Conservation (phyloP, 2,329 filamentous ascomycete genomes). For the Calonectria ilicicola region DNA sequence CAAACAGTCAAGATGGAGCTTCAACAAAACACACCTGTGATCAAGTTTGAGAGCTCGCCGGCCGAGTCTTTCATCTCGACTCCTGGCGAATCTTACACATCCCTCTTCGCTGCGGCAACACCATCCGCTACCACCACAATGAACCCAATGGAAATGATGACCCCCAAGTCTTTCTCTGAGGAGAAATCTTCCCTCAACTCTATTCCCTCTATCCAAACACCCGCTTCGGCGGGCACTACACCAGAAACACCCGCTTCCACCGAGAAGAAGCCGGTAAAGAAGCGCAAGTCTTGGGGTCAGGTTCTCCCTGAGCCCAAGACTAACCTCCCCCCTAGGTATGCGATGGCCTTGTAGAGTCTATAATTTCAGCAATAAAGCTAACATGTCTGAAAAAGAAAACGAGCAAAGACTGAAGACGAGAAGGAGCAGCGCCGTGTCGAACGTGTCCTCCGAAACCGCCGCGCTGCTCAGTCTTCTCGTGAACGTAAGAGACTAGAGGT, state of each 20-base stretch:
- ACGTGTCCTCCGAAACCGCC: conserved; percentile 94
- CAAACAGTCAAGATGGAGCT: conserved; percentile 53
- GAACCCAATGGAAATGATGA: conserved; percentile 63
- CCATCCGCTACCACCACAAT: conserved; percentile 49
- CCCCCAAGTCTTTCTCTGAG: conserved; percentile 55
- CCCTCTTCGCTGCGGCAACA: conserved; percentile 57
- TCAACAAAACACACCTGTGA: conserved; percentile 54
- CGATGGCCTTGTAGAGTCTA: background rate
- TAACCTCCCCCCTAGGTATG: conserved; percentile 88
- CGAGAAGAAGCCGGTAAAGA: conserved; percentile 84
- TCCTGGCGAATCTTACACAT: conserved; percentile 61
- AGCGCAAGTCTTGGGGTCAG: conserved; percentile 99
- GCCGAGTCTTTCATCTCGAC: conserved; percentile 66
- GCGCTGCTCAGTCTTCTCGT: conserved; percentile 94
- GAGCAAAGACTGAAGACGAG: conserved; percentile 98
- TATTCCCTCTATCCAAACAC: conserved; percentile 4
- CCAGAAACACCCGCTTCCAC: conserved; percentile 36
- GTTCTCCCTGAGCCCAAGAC: conserved; percentile 97
- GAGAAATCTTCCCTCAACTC: conserved; percentile 32
- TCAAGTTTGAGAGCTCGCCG: conserved; percentile 67
- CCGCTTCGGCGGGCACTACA: conserved; percentile 36
- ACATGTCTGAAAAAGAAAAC: conserved; percentile 73
- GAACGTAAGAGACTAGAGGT: conserved; percentile 92
- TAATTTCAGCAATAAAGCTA: conserved; percentile 29
- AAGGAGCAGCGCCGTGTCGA: conserved; percentile 98